Evolutionary conservation across 495 filamentous ascomycete genomes (phyloP).

Genomic region (Podospora australis): DNA sequence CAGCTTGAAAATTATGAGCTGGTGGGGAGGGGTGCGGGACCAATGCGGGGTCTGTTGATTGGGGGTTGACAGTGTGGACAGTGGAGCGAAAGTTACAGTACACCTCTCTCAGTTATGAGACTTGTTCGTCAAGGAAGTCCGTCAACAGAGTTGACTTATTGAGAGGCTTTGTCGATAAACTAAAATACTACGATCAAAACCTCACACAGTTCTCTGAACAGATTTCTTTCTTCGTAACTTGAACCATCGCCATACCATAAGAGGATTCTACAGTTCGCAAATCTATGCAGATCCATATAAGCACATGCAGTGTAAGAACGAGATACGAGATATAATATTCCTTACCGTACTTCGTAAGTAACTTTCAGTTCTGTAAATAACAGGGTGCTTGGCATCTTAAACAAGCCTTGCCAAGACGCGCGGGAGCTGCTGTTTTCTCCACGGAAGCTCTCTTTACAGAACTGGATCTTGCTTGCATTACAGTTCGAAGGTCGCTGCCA

Average conservation of each 20-base stretch:
- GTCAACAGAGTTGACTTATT: too few species aligned
- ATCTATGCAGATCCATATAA: too few species aligned
- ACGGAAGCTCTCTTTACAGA: background rate
- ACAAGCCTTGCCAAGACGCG: conserved; percentile 4
- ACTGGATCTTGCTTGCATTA: background rate
- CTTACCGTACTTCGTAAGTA: background rate
- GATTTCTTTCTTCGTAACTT: too few species aligned
- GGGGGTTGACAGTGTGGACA: background rate
- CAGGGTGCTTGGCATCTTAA: conserved; percentile 1
- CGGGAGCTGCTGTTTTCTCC: background rate
- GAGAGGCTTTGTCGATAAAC: too few species aligned
- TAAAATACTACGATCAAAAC: too few species aligned
- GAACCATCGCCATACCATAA: too few species aligned
- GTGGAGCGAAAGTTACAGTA: background rate
- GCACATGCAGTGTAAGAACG: too few species aligned
- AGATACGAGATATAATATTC: background rate
- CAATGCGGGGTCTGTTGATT: background rate
- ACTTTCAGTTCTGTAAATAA: background rate
- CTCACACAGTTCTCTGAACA: too few species aligned
- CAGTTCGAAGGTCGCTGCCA: too few species aligned
- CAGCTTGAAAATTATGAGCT: conserved; percentile 1
- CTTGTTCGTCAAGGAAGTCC: too few species aligned
- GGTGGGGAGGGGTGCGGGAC: background rate
- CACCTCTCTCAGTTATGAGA: background rate
- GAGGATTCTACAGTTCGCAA: too few species aligned